Base-by-base conservation (phyloP, 768 basidiomycete species). In the Termitomyces bulborhizus region DNA sequence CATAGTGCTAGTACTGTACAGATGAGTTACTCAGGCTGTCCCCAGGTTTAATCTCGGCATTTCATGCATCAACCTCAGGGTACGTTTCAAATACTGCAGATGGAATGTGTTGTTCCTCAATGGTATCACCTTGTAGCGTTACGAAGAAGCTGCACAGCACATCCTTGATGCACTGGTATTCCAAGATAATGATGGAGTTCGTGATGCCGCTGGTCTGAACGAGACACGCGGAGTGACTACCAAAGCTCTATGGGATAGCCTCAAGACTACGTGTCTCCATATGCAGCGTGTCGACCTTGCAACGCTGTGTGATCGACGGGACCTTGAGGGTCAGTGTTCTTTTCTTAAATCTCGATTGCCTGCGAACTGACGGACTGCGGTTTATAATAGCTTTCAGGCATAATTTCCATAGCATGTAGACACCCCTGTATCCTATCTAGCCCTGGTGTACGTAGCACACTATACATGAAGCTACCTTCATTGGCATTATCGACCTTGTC, bases 31-130 rank as follows among this genome's bases (percentile, higher is more conserved):
- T 52, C 39, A 56, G 34, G 58, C 52, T 32, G 39, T n/a, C 40
- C 45, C n/a, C 55, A 94, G 93, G 62, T 97, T 92, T 69, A 97
- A 98, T 69, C 76, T 97, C 15, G 94, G 93, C 21, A 97, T 97
- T 58, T 91, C 93, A 1, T 91, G 85, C 66, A 90, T 93, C 64
- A 94, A 92, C 67, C 78, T 98, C 54, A 79, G 81, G 51, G 91
- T 93, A 66, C 55, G 79, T 73, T 45, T 49, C 51, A 42, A 54
- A 62, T 46, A 31, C 26, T 9, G 11, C 6, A 26, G 5, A 18
- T 29, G 7, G 24, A 29, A 3, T 8, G 3, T 40, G 3, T 50
- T 12, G n/a, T 12, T 37, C 3, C 24, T 40, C 47, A 55, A 37
- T 48, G 46, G 34, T 41, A 3, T 46, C 12, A 29, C 49, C 46